Percentiles rank a stretch among this genome's conserved stretches.
Evolutionary conservation across 208 protist genomes (phyloP).

Genomic region (Leishmania aethiopica): DNA sequence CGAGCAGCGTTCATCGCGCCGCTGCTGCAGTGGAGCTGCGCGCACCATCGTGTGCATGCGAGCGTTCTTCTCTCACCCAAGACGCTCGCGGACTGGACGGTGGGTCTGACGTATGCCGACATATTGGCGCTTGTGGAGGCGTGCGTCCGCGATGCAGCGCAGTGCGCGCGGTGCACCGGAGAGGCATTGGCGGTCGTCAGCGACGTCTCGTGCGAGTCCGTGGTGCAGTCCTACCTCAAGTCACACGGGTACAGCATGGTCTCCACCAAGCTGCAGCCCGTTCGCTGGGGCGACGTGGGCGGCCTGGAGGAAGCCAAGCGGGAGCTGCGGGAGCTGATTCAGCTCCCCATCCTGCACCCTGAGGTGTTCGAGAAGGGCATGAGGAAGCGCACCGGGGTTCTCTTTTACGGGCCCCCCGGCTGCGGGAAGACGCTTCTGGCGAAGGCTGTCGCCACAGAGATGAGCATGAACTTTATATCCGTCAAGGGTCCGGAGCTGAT

Average conservation of each 20-base stretch:
- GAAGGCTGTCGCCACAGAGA: slow-evolving; percentile 94
- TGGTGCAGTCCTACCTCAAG: slow-evolving; percentile 69
- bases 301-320: slow-evolving; percentile 92
- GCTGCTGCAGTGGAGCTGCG: slow-evolving; percentile 23
- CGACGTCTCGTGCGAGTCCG: slow-evolving; percentile 52
- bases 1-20: slow-evolving; percentile 36
- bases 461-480: slow-evolving; percentile 94
- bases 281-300: slow-evolving; percentile 91
- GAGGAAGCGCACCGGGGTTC: slow-evolving; percentile 82
- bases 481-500: slow-evolving; percentile 96
- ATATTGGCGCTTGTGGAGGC: slow-evolving; percentile 55
- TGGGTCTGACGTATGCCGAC: slow-evolving; percentile 70
- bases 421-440: slow-evolving; percentile 95
- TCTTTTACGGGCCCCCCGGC: slow-evolving; percentile 94
- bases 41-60: slow-evolving; percentile 30
- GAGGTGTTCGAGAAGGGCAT: slow-evolving; percentile 77
- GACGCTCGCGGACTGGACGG: slow-evolving; percentile 70
- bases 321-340: slow-evolving; percentile 82
- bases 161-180: neutral
- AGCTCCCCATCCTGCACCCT: slow-evolving; percentile 82
- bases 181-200: slow-evolving; percentile 56
- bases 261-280: slow-evolving; percentile 85
- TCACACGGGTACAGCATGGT: slow-evolving; percentile 83
- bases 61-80: slow-evolving; percentile 67
- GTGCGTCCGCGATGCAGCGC: slow-evolving; percentile 37